Percentiles rank a stretch among this genome's conserved stretches.
phyloP scores from a whole-genome alignment of 306 rosid genomes.

The Vigna nakashimae region DNA sequence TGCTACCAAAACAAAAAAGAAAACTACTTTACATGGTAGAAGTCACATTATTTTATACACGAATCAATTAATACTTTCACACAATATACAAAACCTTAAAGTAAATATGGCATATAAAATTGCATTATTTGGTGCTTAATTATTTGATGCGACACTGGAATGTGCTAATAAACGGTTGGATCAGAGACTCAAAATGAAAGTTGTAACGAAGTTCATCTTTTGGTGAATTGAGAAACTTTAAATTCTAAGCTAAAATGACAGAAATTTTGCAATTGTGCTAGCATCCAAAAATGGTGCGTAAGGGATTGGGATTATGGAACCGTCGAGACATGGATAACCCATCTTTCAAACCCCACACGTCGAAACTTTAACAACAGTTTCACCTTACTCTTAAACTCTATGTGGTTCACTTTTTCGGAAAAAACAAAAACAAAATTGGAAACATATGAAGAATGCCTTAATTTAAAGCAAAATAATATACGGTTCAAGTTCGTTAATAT shows the following conservation, averaged over 20 bases:
- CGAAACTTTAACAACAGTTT: slow-evolving; percentile 28
- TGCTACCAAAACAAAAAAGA: slow-evolving; percentile 11
- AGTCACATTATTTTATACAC: slow-evolving; percentile 19
- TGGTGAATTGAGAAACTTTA: slow-evolving; percentile 55
- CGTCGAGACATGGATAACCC: slow-evolving; percentile 57
- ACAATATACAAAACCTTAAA: slow-evolving; percentile 3
- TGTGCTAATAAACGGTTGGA: neutral
- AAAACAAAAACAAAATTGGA: neutral
- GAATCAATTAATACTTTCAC: slow-evolving; percentile 28
- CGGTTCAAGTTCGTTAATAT: slow-evolving; percentile 30
- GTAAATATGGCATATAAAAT: neutral
- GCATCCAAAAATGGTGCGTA: slow-evolving; percentile 34
- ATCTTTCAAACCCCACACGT: slow-evolving; percentile 58
- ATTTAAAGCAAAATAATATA: slow-evolving; percentile 39
- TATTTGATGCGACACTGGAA: slow-evolving; percentile 24
- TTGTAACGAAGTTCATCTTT: neutral
- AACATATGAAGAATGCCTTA: slow-evolving; percentile 27
- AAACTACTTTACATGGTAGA: slow-evolving; percentile 14
- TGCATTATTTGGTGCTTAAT: neutral
- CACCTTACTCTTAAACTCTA: slow-evolving; percentile 30
- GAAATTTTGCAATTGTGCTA: slow-evolving; percentile 32
- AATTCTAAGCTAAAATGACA: slow-evolving; percentile 56
- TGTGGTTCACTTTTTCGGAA: neutral
- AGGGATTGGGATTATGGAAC: slow-evolving; percentile 37
- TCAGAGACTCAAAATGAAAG: neutral